phyloP scores from a whole-genome alignment of 768 basidiomycete genomes.

The Dioszegia aurantiaca region DNA sequence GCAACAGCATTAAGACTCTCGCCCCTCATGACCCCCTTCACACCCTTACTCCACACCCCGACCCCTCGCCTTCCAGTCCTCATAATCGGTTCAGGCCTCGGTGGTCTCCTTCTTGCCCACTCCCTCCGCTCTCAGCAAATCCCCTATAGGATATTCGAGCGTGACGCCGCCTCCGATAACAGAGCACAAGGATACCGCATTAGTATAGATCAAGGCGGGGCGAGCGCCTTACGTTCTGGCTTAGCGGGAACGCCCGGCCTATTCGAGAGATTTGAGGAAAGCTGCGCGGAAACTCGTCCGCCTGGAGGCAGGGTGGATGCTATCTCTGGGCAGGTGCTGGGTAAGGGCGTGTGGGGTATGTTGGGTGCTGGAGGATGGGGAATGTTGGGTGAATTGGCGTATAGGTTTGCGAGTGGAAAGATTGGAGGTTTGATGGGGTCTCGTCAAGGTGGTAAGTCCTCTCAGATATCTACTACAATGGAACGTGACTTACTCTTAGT shows the following conservation, averaged over 20 bases:
- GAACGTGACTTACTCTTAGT: background rate
- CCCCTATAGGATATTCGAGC: conserved; percentile 22
- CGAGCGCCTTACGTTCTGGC: background rate
- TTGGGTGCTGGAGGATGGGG: conserved; percentile 8
- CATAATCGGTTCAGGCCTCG: conserved; percentile 25
- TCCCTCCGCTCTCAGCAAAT: conserved; percentile 16
- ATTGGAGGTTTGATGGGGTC: background rate
- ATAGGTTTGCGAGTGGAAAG: background rate
- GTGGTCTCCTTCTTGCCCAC: conserved; percentile 25
- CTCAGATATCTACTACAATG: background rate
- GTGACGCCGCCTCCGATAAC: conserved; percentile 3
- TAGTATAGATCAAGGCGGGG: conserved; percentile 12
- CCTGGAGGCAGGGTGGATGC: conserved; percentile 16
- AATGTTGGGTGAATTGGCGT: conserved; percentile 5
- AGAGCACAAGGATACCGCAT: conserved; percentile 27
- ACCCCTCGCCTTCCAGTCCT: conserved; percentile 12
- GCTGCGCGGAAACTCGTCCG: conserved; percentile 9
- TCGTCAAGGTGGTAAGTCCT: background rate
- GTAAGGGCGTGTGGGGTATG: conserved; percentile 9
- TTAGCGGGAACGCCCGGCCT: background rate
- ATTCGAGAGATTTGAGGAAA: conserved; percentile 18
- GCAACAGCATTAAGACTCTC: no score
- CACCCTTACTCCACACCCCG: no score
- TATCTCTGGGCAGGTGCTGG: conserved; percentile 5
- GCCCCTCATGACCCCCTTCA: no score